Percentiles rank a stretch among this genome's conserved stretches.
phyloP scores from a whole-genome alignment of 2,329 filamentous ascomycete genomes.

The Monilinia fructicola region DNA sequence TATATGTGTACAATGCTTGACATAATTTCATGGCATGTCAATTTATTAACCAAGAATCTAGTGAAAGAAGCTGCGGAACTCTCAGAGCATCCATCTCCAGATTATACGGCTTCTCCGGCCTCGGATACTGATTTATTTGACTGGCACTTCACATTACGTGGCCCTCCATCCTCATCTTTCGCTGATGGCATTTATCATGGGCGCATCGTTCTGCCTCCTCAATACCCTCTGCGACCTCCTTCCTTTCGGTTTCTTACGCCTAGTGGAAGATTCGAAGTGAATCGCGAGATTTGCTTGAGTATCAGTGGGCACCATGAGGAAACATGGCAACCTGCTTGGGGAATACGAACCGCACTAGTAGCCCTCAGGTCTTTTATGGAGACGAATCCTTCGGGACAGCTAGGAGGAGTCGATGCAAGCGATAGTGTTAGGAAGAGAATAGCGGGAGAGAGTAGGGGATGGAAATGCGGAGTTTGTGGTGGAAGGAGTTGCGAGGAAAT shows the following conservation, averaged over 20 bases:
- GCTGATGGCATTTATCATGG: slow-evolving; percentile 84
- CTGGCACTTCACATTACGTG: slow-evolving; percentile 98
- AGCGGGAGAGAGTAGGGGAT: slow-evolving; percentile 64
- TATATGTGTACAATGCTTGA: slow-evolving; percentile 34
- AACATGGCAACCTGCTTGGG: slow-evolving; percentile 98
- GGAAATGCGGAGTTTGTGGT: slow-evolving; percentile 69
- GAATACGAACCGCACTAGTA: slow-evolving; percentile 82
- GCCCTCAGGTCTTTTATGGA: slow-evolving; percentile 90
- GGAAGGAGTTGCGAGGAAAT: slow-evolving; percentile 71
- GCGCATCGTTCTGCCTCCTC: slow-evolving; percentile 83
- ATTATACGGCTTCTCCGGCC: slow-evolving; percentile 77
- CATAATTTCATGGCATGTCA: slow-evolving; percentile 22
- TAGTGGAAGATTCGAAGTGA: slow-evolving; percentile 89
- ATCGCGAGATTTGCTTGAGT: slow-evolving; percentile 92
- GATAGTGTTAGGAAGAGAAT: slow-evolving; percentile 66
- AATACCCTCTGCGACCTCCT: slow-evolving; percentile 88
- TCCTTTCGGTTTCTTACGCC: slow-evolving; percentile 96
- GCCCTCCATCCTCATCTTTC: slow-evolving; percentile 69
- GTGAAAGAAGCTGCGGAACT: slow-evolving; percentile 92
- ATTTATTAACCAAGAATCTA: slow-evolving; percentile 40
- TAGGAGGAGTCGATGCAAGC: slow-evolving; percentile 81
- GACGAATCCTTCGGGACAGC: slow-evolving; percentile 79
- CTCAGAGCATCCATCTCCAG: slow-evolving; percentile 72
- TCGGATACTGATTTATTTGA: slow-evolving; percentile 91
- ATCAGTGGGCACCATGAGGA: slow-evolving; percentile 97